Conservation (phyloP, 2,329 filamentous ascomycete species). For the Macrophomina tecta region DNA sequence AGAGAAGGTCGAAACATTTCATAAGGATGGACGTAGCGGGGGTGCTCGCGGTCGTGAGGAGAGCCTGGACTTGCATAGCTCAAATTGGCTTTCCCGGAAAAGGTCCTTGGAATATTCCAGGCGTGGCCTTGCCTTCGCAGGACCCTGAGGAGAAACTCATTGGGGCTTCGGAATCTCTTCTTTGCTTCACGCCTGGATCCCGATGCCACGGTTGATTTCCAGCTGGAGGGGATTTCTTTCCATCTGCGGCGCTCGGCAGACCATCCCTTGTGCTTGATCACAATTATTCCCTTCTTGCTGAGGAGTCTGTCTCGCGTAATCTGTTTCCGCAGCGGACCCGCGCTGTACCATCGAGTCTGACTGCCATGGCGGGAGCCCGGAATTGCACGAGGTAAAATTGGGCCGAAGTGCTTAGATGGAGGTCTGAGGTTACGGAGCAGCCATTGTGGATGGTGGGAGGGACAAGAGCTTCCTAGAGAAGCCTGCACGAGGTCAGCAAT, state of each 20-base stretch:
- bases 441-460: background rate
- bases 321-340: no score
- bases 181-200: background rate
- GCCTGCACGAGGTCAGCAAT: background rate
- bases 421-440: background rate
- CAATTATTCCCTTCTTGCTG: background rate
- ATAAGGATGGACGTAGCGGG: background rate
- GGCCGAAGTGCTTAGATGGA: no score
- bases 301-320: background rate
- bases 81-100: slow-evolving; percentile 16
- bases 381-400: background rate
- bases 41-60: background rate
- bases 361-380: background rate
- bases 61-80: background rate
- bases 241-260: background rate
- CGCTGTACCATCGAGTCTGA: background rate
- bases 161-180: background rate
- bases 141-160: background rate
- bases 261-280: background rate
- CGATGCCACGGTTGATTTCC: background rate
- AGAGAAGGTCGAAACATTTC: background rate
- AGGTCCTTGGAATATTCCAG: background rate
- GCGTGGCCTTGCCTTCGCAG: background rate
- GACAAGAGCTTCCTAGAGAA: background rate
- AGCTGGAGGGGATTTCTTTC: background rate